A percentile compares a stretch with the other conserved stretches of the same genome.
These are phyloP conservation scores for Aspergillus persii DNA, from an alignment of 2,329 filamentous ascomycete genomes.

Conservation along the genomic window DNA sequence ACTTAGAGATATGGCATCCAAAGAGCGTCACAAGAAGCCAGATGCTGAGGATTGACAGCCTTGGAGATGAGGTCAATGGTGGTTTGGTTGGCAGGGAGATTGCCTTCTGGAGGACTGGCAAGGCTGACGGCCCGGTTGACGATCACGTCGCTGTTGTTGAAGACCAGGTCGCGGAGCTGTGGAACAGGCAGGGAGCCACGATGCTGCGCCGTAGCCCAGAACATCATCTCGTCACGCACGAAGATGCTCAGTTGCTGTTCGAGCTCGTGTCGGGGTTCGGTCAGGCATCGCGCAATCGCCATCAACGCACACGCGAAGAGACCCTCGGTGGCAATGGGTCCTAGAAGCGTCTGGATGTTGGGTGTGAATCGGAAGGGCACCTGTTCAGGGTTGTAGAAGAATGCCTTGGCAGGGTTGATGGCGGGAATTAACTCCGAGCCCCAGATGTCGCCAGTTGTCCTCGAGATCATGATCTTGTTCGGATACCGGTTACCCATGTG, in stretches of 20 bases:
- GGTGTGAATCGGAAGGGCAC: constrained; percentile 97
- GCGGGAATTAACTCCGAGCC: constrained; percentile 89
- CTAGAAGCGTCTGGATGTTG: constrained; percentile 94
- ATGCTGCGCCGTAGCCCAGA: constrained; percentile 86
- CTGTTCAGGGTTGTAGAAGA: constrained; percentile 92
- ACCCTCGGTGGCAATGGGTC: constrained; percentile 90
- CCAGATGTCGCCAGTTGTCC: constrained; percentile 90
- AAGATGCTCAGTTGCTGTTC: constrained; percentile 93
- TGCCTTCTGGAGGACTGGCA: constrained; percentile 71
- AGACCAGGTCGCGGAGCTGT: constrained; percentile 74
- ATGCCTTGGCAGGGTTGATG: constrained; percentile 78
- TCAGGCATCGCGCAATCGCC: constrained; percentile 91
- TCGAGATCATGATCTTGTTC: constrained; percentile 89
- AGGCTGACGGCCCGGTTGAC: constrained; percentile 86
- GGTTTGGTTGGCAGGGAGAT: constrained; percentile 92
- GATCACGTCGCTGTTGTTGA: constrained; percentile 83
- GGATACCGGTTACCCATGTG: constrained; percentile 96
- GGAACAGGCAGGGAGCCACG: constrained; percentile 62
- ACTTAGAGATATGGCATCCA: constrained; percentile 92
- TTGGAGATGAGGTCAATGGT: constrained; percentile 92
- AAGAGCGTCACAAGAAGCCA: constrained; percentile 83
- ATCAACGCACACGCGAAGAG: constrained; percentile 95
- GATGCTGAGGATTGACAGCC: constrained; percentile 85
- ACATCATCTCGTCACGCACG: constrained; percentile 96
- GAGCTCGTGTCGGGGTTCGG: constrained; percentile 77